Evolutionary conservation across 108 stramenopile species (phyloP).

Genomic region (Nitzschia sp.): DNA sequence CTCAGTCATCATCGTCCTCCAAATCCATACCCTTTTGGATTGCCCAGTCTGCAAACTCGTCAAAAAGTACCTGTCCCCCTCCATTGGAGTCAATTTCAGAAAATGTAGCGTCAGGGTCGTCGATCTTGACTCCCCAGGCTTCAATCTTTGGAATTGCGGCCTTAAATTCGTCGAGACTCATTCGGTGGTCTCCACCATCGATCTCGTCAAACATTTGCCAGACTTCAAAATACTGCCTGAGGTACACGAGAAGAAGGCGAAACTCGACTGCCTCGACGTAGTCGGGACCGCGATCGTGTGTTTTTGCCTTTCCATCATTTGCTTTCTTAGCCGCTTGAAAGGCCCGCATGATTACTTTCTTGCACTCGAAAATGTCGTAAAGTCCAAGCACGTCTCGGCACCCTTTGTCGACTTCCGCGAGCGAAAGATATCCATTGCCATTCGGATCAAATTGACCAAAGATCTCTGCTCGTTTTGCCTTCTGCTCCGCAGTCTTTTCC

Average conservation of each 20-base stretch:
- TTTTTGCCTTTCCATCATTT: background rate
- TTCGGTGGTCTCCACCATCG: conserved; percentile 27
- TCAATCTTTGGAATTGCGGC: conserved; percentile 14
- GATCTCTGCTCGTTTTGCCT: conserved; percentile 18
- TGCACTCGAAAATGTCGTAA: conserved; percentile 17
- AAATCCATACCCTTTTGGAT: conserved; percentile 14
- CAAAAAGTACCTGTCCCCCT: conserved; percentile 44
- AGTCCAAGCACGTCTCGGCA: conserved; percentile 22
- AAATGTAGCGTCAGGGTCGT: conserved; percentile 27
- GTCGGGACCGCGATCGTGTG: conserved; percentile 11
- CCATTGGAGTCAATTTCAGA: conserved; percentile 36
- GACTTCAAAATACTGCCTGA: conserved; percentile 22
- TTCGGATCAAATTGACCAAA: conserved; percentile 34
- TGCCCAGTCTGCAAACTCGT: conserved; percentile 45
- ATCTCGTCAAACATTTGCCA: conserved; percentile 29
- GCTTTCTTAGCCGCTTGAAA: conserved; percentile 27
- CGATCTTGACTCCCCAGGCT: conserved; percentile 17
- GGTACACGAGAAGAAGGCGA: conserved; percentile 30
- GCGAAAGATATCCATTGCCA: conserved; percentile 33
- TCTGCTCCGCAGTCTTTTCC: conserved; percentile 32
- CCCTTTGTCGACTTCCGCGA: conserved; percentile 30
- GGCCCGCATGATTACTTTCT: conserved; percentile 35
- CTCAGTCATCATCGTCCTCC: conserved; percentile 8
- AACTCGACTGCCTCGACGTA: conserved; percentile 27
- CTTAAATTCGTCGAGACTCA: conserved; percentile 29